Base-by-base conservation (phyloP, 257 asterid species). In the Knoxia roxburghii region DNA sequence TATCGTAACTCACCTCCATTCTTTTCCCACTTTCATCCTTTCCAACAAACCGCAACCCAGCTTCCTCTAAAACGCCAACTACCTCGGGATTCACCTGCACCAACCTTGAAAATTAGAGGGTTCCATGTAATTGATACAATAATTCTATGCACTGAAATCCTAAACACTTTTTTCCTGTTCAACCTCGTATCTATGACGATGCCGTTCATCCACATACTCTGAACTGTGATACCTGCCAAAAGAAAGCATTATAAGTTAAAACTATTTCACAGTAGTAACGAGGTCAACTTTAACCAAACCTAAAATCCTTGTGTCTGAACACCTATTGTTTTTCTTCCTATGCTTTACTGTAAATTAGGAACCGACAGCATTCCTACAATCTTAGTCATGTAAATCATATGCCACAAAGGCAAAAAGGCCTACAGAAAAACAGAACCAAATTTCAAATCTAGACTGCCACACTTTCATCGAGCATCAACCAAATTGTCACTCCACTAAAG, bases 111-210 rank as follows among this genome's bases (percentile, higher is more conserved):
- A 56, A 50, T 65, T 41, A 65, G 27, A 58, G 68, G 49, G 68
- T 23, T 60, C 59, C 49, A 50, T 32, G 52, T 26, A 70, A 59
- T 37, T 37, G 35, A 68, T n/a, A 48, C 54, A 5, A 48, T 65
- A 75, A 72, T 20, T 61, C 32, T 56, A 51, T 26, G 62, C 71
- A 17, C 58, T 6, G 63, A 15, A 67, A 67, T 41, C 52, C 32
- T 51, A n/a, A 56, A 29, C 29, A 39, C 27, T 60, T 56, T 21
- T 71, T 71, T 40, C 48, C 68, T 58, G 49, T 69, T 73, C 70
- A 69, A 91, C 98, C 98, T 91, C 98, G 21, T 91, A 89, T 87
- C 96, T 86, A 80, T 91, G 98, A 56, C 98, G 84, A 75, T 91
- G 98, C 12, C 98, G 81, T 76, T 89, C 96, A 79, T 91, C 92